Percentiles rank a stretch among this genome's conserved stretches.
Evolutionary conservation across 1,284 basidiomycete species (phyloP).

Genomic region (Hypsizygus ulmarius): DNA sequence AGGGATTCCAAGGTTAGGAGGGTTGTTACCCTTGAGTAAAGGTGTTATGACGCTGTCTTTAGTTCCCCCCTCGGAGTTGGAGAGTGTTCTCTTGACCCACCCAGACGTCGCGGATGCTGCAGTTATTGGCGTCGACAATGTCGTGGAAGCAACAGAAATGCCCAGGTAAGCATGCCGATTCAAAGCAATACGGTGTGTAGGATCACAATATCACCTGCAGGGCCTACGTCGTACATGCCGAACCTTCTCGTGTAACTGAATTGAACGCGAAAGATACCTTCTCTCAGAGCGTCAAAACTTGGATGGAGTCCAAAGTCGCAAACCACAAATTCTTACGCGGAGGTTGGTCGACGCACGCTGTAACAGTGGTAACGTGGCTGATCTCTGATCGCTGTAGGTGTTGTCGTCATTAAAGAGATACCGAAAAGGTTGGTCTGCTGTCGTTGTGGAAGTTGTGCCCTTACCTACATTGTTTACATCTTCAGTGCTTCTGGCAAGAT

Average conservation of each 20-base stretch:
- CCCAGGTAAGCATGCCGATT: conserved; percentile 45
- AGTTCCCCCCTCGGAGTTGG: conserved; percentile 74
- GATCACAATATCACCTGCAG: conserved; percentile 28
- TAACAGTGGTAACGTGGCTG: not conserved
- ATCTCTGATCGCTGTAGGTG: conserved; percentile 25
- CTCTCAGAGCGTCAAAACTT: conserved; percentile 41
- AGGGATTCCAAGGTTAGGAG: conserved; percentile 34
- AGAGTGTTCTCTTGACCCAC: conserved; percentile 58
- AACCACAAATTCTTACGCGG: conserved; percentile 52
- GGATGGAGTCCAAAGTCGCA: conserved; percentile 53
- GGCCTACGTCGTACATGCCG: conserved; percentile 54
- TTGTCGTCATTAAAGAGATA: conserved; percentile 42
- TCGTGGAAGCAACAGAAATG: conserved; percentile 57
- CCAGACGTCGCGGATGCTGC: conserved; percentile 57
- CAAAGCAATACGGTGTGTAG: not conserved
- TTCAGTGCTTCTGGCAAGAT: conserved; percentile 57
- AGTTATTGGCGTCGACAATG: conserved; percentile 55
- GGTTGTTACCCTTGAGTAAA: not conserved
- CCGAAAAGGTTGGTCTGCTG: conserved; percentile 48
- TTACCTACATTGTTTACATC: not conserved
- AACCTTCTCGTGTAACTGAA: conserved; percentile 25
- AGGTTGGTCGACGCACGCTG: conserved; percentile 22
- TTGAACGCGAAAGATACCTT: conserved; percentile 32
- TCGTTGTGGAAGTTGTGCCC: not conserved
- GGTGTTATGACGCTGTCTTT: not conserved